These are phyloP conservation scores for Hyparrhenia diplandra DNA, from an alignment of 176 grass and related monocot species.

Conservation along the genomic window DNA sequence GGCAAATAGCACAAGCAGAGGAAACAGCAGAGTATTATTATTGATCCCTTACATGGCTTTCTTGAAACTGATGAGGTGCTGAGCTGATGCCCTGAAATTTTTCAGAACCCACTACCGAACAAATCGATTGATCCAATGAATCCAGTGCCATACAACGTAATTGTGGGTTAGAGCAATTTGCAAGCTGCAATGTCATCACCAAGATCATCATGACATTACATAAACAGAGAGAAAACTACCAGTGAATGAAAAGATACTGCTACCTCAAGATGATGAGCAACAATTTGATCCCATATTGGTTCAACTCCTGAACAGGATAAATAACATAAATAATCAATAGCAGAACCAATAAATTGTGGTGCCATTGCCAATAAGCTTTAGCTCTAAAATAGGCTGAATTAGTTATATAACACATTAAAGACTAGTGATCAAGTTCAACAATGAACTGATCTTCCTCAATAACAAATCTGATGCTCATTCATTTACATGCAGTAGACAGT, in stretches of 20 bases:
- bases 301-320: slow-evolving; percentile 69
- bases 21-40: slow-evolving; percentile 7
- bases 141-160: slow-evolving; percentile 86
- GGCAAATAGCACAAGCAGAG: slow-evolving; percentile 9
- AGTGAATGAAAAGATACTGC: slow-evolving; percentile 25
- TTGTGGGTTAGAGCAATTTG: slow-evolving; percentile 69
- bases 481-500: not conserved
- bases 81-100: slow-evolving; percentile 63
- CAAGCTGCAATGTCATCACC: slow-evolving; percentile 58
- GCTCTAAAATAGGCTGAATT: not conserved
- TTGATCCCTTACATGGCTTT: slow-evolving; percentile 33
- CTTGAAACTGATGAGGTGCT: slow-evolving; percentile 43
- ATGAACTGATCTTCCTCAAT: slow-evolving; percentile 8
- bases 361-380: slow-evolving; percentile 9
- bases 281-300: slow-evolving; percentile 91
- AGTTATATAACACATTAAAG: slow-evolving; percentile 1
- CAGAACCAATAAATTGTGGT: slow-evolving; percentile 2
- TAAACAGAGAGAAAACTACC: slow-evolving; percentile 15
- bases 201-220: slow-evolving; percentile 26
- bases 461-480: not conserved
- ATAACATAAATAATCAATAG: slow-evolving; percentile 29
- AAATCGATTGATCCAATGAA: slow-evolving; percentile 95
- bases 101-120: slow-evolving; percentile 88
- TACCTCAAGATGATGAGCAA: slow-evolving; percentile 94
- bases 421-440: slow-evolving; percentile 18